Conservation (phyloP, 345 rosid species). For the Streptanthus diversifolius region DNA sequence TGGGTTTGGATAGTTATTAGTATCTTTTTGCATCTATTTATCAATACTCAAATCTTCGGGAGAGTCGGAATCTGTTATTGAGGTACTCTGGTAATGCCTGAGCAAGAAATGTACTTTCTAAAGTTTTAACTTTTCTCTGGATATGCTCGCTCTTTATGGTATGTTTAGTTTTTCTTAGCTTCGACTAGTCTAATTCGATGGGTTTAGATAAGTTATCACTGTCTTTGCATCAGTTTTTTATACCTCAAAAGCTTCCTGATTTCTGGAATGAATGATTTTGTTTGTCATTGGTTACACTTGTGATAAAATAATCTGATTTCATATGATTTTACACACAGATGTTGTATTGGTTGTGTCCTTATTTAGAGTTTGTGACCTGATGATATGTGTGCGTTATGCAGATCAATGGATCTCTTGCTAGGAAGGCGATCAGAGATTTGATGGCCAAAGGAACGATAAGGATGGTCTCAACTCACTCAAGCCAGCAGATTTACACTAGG, state of each 20-base stretch:
- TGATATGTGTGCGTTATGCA: background rate
- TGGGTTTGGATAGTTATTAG: background rate
- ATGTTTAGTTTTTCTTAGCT: background rate
- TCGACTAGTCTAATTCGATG: background rate
- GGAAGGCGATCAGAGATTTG: conserved; percentile 59
- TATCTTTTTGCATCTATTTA: no score
- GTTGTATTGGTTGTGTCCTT: background rate
- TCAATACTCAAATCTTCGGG: no score
- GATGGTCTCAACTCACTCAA: conserved; percentile 54
- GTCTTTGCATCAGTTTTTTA: background rate
- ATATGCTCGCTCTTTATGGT: background rate
- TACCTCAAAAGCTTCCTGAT: background rate
- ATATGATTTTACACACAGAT: background rate
- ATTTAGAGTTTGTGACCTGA: background rate
- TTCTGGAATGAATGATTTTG: background rate
- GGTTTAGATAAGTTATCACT: background rate
- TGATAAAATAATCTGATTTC: background rate
- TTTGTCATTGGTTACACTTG: background rate
- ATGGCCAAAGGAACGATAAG: conserved; percentile 61
- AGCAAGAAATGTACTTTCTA: no score
- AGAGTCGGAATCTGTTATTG: no score
- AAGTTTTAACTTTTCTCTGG: background rate
- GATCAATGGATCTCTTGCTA: conserved; percentile 57
- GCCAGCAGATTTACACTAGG: conserved; percentile 68
- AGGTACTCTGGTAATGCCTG: no score